Conservation (phyloP, 305 asterid genomes). For the Fraxinus paxiana region DNA sequence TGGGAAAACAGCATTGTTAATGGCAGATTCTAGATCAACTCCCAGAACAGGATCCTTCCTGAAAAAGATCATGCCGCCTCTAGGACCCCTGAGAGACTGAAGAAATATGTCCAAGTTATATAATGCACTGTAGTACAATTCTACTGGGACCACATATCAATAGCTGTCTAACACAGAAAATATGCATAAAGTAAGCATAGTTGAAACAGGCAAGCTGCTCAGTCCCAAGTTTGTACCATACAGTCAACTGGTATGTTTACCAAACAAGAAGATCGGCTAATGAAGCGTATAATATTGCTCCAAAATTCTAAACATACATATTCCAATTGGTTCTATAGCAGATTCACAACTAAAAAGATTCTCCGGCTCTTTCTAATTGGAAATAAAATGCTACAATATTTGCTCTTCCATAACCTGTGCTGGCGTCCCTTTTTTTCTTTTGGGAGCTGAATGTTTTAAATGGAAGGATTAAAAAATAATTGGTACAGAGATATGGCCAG, state of each 20-base stretch:
- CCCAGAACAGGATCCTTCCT: conserved; percentile 81
- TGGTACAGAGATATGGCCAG: background rate
- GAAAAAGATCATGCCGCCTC: conserved; percentile 99
- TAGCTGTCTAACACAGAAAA: conserved; percentile 1
- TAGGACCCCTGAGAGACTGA: conserved; percentile 94
- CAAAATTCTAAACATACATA: background rate
- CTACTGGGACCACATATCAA: background rate
- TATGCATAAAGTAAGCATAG: background rate
- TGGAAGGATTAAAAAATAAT: background rate
- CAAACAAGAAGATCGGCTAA: background rate
- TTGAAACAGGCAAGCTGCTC: background rate
- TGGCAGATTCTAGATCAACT: conserved; percentile 72
- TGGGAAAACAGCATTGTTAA: conserved; percentile 91
- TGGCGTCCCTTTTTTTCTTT: background rate
- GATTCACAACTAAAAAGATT: background rate
- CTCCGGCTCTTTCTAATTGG: background rate
- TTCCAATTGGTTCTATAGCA: background rate
- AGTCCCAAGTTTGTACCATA: background rate
- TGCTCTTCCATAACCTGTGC: background rate
- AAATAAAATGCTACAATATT: background rate
- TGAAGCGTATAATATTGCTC: background rate
- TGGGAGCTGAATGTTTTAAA: background rate
- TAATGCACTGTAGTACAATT: background rate
- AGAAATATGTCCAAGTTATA: conserved; percentile 27
- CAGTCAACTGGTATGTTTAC: background rate